Base-by-base conservation (phyloP, 179 eudicot species). In the Spinacia oleracea region DNA sequence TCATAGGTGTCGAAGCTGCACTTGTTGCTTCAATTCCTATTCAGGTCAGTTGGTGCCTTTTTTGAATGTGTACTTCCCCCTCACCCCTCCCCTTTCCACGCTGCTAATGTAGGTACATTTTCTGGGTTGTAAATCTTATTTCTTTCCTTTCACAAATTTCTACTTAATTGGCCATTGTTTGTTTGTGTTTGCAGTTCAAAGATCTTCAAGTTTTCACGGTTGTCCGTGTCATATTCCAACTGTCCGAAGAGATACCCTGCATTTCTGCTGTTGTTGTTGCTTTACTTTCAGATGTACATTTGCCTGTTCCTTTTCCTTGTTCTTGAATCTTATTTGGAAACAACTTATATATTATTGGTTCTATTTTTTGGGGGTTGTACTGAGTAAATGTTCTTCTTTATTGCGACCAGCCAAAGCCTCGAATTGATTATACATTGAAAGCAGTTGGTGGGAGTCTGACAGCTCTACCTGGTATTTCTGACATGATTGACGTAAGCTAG, bases 201-300 rank as follows among this genome's bases (percentile, higher is more conserved):
- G 90, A 95, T 87, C 98, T 95, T 82, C 89, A 93, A 87, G 97
- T 93, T 78, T 95, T 90, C 83, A 95, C 98, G 29, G 91, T 95
- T 81, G 62, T 95, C 75, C 97, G 98, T 34, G 97, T 92, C 73
- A 95, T 95, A 76, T 95, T 95, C 83, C 98, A 95, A 86, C 90
- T 95, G 40, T 71, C 92, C 71, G 98, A 95, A 53, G 98, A 95
- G 72, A 95, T 95, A 67, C 98, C 98, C 45, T 95, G 98, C 93
- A 91, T 95, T 51, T 91, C 98, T 85, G 98, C 97, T 73, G 95
- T 95, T 69, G 98, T 95, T 51, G 93, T 95, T 77, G 98, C 98
- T 59, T 86, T 95, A 67, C 97, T 95, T 77, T 85, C 98, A 60
- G 97, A 95, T 86, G 98, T 95, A 89, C 31, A 53, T 73, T 29